Conservation (phyloP, 2,329 filamentous ascomycete genomes). For the Cytospora leucostoma region DNA sequence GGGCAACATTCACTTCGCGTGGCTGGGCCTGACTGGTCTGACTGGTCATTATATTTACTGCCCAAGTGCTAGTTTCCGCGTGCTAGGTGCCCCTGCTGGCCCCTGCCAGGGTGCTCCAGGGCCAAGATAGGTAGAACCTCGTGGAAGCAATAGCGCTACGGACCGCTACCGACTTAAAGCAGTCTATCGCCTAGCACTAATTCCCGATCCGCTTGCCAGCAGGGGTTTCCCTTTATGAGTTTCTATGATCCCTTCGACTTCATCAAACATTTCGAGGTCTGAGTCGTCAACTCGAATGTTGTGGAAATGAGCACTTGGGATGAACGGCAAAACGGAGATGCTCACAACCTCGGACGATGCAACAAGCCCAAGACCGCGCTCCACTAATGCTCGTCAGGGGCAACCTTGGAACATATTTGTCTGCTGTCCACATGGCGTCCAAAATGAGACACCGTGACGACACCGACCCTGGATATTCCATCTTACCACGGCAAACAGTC, state of each 20-base stretch:
- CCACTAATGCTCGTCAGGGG: slow-evolving; percentile 1
- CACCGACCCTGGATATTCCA: neutral
- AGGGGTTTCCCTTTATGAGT: neutral
- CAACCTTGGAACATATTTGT: neutral
- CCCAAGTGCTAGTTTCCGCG: neutral
- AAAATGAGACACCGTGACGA: neutral
- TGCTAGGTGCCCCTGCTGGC: neutral
- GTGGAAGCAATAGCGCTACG: too few relatives aligned
- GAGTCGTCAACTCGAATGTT: neutral
- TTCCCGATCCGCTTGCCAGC: neutral
- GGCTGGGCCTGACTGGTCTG: neutral
- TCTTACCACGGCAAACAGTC: neutral
- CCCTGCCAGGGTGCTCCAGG: too few relatives aligned
- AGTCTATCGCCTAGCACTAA: neutral
- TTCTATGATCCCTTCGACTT: neutral
- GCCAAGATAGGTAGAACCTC: too few relatives aligned
- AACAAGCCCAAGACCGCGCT: neutral
- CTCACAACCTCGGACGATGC: neutral
- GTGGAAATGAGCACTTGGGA: slow-evolving; percentile 1
- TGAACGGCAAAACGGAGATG: neutral
- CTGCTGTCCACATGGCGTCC: neutral
- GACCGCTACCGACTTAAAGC: too few relatives aligned
- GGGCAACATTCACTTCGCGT: neutral
- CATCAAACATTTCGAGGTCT: neutral
- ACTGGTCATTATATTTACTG: neutral